Conservation (phyloP, 495 filamentous ascomycete species). For the Elaphomyces granulatus region DNA sequence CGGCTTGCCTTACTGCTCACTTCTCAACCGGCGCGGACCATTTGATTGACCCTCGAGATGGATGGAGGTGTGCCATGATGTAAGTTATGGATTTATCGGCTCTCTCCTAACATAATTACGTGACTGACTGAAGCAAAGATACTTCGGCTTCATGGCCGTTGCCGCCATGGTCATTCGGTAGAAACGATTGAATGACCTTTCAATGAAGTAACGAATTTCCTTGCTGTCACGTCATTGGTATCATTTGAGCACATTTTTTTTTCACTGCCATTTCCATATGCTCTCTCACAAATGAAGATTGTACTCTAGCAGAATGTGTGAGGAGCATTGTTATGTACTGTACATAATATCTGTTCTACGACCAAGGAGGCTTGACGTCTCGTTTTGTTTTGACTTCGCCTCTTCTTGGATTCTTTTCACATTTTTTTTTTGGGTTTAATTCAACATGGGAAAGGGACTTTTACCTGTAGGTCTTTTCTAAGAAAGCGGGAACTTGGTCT, state of each 20-base stretch:
- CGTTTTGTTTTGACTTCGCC: conserved; percentile 6
- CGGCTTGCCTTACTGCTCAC: conserved; percentile 24
- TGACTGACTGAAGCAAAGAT: conserved; percentile 10
- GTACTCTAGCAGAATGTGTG: too few species aligned
- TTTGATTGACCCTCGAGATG: conserved; percentile 25
- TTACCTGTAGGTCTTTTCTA: too few species aligned
- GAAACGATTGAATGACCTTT: too few species aligned
- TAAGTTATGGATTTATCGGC: too few species aligned
- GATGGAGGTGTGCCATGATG: conserved; percentile 28
- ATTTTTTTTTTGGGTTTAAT: conserved; percentile 3
- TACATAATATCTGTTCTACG: too few species aligned
- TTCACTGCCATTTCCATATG: too few species aligned
- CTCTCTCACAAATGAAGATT: too few species aligned
- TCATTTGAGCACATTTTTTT: too few species aligned
- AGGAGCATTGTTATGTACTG: too few species aligned
- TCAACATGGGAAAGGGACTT: too few species aligned
- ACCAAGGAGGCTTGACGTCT: too few species aligned
- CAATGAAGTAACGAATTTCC: neutral
- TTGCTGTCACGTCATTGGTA: neutral
- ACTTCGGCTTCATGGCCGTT: conserved; percentile 30
- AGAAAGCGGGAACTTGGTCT: too few species aligned
- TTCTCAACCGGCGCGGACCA: conserved; percentile 24
- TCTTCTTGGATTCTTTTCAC: conserved; percentile 7
- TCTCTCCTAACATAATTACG: neutral
- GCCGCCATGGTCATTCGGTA: conserved; percentile 29